Percentiles rank a stretch among this genome's conserved stretches.
phyloP scores from a whole-genome alignment of 352 stramenopile species.

The Elongisporangium anandrum region DNA sequence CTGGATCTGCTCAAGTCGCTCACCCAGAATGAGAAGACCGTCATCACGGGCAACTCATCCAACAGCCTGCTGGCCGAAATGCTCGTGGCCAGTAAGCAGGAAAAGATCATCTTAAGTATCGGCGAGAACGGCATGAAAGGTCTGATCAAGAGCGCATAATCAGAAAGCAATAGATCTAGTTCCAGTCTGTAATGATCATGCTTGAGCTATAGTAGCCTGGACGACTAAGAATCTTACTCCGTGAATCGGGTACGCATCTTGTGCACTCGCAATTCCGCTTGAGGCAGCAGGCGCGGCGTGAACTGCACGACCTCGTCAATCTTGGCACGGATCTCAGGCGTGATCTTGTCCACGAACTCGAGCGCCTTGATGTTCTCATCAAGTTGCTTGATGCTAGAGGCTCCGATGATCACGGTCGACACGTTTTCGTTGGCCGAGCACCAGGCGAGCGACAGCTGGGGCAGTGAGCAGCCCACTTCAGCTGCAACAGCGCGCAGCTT shows the following conservation, averaged over 20 bases:
- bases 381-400: constrained; percentile 45
- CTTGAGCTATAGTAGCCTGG: not conserved
- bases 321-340: constrained; percentile 44
- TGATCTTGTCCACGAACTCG: constrained; percentile 52
- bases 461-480: constrained; percentile 42
- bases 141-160: constrained; percentile 18
- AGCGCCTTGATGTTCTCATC: constrained; percentile 62
- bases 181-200: not conserved
- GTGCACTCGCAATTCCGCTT: constrained; percentile 16
- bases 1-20: constrained; percentile 33
- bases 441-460: constrained; percentile 54
- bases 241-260: constrained; percentile 9
- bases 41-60: constrained; percentile 37
- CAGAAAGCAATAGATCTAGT: not conserved
- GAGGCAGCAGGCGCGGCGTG: constrained; percentile 17
- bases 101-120: constrained; percentile 39
- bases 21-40: constrained; percentile 30
- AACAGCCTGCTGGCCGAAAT: constrained; percentile 47
- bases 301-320: constrained; percentile 60
- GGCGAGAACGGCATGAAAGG: constrained; percentile 15
- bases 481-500: constrained; percentile 35
- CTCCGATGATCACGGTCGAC: constrained; percentile 44
- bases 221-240: not conserved
- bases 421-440: constrained; percentile 45
- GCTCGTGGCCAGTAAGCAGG: constrained; percentile 38